A percentile compares a stretch with the other conserved stretches of the same genome.
phyloP scores from a whole-genome alignment of 1,139 yeast genomes.

The Nakaseomyces nivariensis region DNA sequence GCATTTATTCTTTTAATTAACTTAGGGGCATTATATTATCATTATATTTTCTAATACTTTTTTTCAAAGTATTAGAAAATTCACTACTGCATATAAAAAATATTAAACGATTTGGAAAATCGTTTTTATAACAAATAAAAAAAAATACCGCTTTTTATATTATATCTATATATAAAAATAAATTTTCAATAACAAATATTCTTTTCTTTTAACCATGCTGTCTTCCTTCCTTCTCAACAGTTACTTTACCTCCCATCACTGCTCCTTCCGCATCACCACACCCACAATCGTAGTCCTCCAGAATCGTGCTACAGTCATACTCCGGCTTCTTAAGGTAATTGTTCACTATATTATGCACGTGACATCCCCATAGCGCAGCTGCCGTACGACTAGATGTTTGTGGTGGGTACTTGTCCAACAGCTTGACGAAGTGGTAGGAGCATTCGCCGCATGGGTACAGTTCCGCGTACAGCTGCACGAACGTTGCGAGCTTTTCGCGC shows the following conservation, averaged over 20 bases:
- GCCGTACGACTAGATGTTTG: slow-evolving; percentile 67
- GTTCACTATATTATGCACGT: slow-evolving; percentile 83
- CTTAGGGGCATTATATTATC: background rate
- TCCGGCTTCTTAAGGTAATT: slow-evolving; percentile 54
- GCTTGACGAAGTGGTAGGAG: slow-evolving; percentile 75
- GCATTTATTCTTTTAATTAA: background rate
- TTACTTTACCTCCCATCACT: slow-evolving; percentile 12
- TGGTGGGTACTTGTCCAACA: slow-evolving; percentile 69
- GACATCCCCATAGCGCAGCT: slow-evolving; percentile 96
- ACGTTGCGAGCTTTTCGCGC: slow-evolving; percentile 47
- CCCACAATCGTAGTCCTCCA: slow-evolving; percentile 93
- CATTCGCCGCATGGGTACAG: slow-evolving; percentile 93
- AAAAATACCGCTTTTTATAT: background rate
- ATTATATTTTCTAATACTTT: too few relatives aligned
- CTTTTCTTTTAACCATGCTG: slow-evolving; percentile 10
- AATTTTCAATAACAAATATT: background rate
- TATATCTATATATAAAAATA: background rate
- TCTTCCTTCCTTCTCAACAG: slow-evolving; percentile 10
- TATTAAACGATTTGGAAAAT: too few relatives aligned
- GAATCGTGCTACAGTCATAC: slow-evolving; percentile 75
- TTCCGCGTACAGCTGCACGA: slow-evolving; percentile 54
- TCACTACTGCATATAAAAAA: too few relatives aligned
- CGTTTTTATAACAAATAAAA: background rate
- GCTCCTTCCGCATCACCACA: slow-evolving; percentile 61
- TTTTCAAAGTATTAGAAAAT: too few relatives aligned